Percentiles rank a stretch among this genome's conserved stretches.
Conservation (phyloP, 164 flowering plant genomes). For the grape (Vitis vinifera) region ASM3070453v1 NC_081822.1:33891001-33891500, state of each 20-base stretch:
- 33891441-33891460: too few relatives aligned
- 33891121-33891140: slow-evolving; percentile 63
- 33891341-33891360: too few relatives aligned
- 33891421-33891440: too few relatives aligned
- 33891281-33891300: neutral
- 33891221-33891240: slow-evolving; percentile 94
- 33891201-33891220: slow-evolving; percentile 86
- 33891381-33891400: too few relatives aligned
- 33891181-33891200: slow-evolving; percentile 55
- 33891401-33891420: too few relatives aligned
- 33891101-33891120: slow-evolving; percentile 55
- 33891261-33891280: neutral
- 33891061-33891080: slow-evolving; percentile 74
- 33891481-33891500: too few relatives aligned
- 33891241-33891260: neutral
- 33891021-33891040: slow-evolving; percentile 89
- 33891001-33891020: slow-evolving; percentile 82
- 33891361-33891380: too few relatives aligned
- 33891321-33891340: too few relatives aligned
- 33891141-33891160: slow-evolving; percentile 74
- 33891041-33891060: slow-evolving; percentile 87
- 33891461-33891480: too few relatives aligned
- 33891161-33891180: slow-evolving; percentile 87
- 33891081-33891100: slow-evolving; percentile 62
- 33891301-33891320: too few relatives aligned